Percentiles rank a stretch among this genome's conserved stretches.
phyloP scores from a whole-genome alignment of 306 rosid species.

The Cucurbita pepo region DNA sequence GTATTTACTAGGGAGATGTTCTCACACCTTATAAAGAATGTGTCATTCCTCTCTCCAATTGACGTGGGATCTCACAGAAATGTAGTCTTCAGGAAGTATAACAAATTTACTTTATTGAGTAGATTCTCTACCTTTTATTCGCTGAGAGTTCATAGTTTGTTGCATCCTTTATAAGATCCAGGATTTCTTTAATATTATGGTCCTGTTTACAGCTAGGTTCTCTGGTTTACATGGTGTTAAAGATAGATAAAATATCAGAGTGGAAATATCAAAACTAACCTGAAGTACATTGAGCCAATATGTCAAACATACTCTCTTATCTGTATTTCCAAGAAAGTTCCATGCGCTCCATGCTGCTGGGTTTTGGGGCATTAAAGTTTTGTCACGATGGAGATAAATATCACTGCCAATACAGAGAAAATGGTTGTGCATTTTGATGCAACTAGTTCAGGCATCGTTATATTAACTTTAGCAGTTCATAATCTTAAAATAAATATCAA shows the following conservation, averaged over 20 bases:
- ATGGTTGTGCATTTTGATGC: conserved; percentile 21
- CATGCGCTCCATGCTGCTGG: conserved; percentile 96
- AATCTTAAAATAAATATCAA: background rate
- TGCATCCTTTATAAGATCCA: background rate
- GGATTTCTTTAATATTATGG: background rate
- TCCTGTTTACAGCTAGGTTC: background rate
- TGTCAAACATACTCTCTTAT: conserved; percentile 55
- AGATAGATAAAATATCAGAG: background rate
- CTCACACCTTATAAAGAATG: too few species aligned
- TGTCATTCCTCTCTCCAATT: too few species aligned
- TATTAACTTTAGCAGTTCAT: background rate
- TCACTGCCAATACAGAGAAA: conserved; percentile 63
- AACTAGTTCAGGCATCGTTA: conserved; percentile 3
- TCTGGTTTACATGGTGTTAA: background rate
- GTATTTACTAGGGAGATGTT: too few species aligned
- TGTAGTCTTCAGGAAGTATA: background rate
- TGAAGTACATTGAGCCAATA: conserved; percentile 95
- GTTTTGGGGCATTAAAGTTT: conserved; percentile 76
- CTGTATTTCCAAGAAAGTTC: conserved; percentile 69
- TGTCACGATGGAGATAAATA: conserved; percentile 82
- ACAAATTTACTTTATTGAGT: background rate
- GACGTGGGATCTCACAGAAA: too few species aligned
- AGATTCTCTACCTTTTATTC: too few species aligned
- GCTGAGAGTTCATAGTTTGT: background rate
- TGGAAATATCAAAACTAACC: conserved; percentile 25